Conservation (phyloP, 257 asterid species). For the Solanum peruvianum region DNA sequence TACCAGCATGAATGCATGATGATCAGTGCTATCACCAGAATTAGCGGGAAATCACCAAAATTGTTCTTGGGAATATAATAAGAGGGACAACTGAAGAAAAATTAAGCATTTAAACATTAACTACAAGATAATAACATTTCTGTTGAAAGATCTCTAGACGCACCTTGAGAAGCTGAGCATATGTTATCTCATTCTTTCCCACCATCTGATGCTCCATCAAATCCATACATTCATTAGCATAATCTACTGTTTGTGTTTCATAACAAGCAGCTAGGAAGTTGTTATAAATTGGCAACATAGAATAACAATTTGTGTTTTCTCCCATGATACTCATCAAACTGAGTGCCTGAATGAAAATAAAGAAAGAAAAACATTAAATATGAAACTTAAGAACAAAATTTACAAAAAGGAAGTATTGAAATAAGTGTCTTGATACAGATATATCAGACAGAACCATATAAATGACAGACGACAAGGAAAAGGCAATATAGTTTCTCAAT, state of each 20-base stretch:
- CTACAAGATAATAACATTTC: not conserved
- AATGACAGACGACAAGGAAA: not conserved
- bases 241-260: conserved; percentile 28
- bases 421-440: too few relatives aligned
- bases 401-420: too few relatives aligned
- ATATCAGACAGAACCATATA: too few relatives aligned
- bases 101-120: not conserved
- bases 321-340: conserved; percentile 29
- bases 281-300: conserved; percentile 52
- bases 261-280: conserved; percentile 47
- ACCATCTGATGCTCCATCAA: conserved; percentile 69
- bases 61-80: not conserved
- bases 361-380: conserved; percentile 2
- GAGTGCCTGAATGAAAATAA: conserved; percentile 48
- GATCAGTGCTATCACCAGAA: not conserved
- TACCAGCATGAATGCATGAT: not conserved
- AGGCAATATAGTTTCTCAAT: not conserved
- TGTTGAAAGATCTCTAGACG: not conserved
- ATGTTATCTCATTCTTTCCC: conserved; percentile 59
- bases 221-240: conserved; percentile 50
- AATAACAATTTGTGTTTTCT: conserved; percentile 38
- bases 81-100: not conserved
- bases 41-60: not conserved
- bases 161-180: conserved; percentile 74
- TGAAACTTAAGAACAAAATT: too few relatives aligned